Conservation (phyloP, 2,329 filamentous ascomycete species). For the Trichoderma cornu-damae region DNA sequence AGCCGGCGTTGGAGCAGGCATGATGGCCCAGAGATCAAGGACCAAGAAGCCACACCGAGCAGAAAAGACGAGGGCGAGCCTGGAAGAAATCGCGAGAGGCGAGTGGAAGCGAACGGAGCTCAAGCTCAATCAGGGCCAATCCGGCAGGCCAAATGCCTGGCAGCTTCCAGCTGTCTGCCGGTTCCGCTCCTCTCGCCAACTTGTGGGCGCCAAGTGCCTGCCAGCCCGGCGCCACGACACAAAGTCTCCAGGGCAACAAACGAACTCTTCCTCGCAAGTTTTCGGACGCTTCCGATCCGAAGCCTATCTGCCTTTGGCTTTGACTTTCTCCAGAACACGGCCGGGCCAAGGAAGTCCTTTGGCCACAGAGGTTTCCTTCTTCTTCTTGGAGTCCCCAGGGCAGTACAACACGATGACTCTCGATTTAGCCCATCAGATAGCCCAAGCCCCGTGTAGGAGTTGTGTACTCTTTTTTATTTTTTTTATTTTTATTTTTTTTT, state of each 20-base stretch:
- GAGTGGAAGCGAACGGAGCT: conserved; percentile 19
- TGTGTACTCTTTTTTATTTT: no score
- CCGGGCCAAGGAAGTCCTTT: not conserved
- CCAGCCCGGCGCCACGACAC: not conserved
- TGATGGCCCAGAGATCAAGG: conserved; percentile 3
- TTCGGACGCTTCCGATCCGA: not conserved
- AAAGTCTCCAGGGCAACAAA: not conserved
- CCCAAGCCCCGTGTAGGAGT: no score
- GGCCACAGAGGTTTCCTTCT: no score
- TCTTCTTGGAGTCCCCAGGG: no score
- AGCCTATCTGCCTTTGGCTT: not conserved
- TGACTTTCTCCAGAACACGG: no score
- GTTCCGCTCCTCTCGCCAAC: not conserved
- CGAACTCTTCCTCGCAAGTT: not conserved
- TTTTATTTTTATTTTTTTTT: no score
- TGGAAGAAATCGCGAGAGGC: conserved; percentile 9
- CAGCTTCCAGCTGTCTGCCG: conserved; percentile 12
- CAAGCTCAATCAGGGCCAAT: not conserved
- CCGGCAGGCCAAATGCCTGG: conserved; percentile 11
- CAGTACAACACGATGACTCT: no score
- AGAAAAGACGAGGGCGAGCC: conserved; percentile 1
- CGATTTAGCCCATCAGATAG: no score
- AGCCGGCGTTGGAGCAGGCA: conserved; percentile 15
- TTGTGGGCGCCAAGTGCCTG: conserved; percentile 15
- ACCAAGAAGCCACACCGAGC: not conserved